Evolutionary conservation across 164 flowering plant species (phyloP), one percentile per base, ranked within the genome.

Genomic region (Aristolochia fimbriata): DNA sequence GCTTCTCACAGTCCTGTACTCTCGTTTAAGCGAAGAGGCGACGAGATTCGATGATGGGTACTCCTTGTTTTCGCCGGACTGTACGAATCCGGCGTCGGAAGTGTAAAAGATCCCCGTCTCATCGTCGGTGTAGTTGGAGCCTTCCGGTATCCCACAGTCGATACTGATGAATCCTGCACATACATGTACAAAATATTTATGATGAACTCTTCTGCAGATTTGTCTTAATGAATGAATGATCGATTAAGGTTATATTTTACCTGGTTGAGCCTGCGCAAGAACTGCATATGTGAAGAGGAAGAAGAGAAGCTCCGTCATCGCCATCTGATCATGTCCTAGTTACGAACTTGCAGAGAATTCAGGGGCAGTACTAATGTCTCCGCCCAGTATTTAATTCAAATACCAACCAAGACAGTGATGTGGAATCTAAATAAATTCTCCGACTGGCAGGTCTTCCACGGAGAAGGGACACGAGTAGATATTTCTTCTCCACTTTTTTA

Each of bases 141-240:
- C 54, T 20, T 55, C 66, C 4, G 30, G 41, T 8, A 47, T 33
- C n/a, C 66, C 66, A 7, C 66, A 63, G 15, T 63, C 66, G 12
- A 63, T 51, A 23, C 55, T 51, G 21, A 51, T 51, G 55, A 51
- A 51, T 20, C 55, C 55, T 51, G 55, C 17, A 5, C 17, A 16
- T 17, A 15, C 17, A 12, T 11, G 17, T 15, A 15, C 17, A 17
- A 48, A 16, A 1, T 5, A 15, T 48, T 11, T 12, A 5, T 48
- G 16, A 6, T 1, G n/a, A 7, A 50, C 9, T 27, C 17, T 48
- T 11, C 6, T 12, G 1, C 17, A 15, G 51, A 48, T 15, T 48
- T 16, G 7, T 48, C 1, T 6, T 17, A 0, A 13, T 13, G 53
- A 17, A n/a, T 13, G 10, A 6, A 1, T 22, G 8, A n/a, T n/a